Evolutionary conservation across 169 alveolate genomes (phyloP).

Genomic region (Eimeria necatrix): DNA sequence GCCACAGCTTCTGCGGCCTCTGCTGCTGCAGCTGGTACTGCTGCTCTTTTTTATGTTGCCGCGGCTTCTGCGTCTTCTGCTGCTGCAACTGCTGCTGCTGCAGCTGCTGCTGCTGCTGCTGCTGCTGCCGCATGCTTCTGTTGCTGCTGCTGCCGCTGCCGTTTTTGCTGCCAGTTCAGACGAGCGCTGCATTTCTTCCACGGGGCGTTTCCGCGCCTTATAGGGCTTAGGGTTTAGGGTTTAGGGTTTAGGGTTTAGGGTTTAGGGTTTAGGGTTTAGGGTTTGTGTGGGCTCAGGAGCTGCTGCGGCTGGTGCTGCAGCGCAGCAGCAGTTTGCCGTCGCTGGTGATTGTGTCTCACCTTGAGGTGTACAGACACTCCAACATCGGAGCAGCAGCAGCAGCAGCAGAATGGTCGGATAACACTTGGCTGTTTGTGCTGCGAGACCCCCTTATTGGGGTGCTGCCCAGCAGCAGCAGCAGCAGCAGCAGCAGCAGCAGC

Average conservation of each 20-base stretch:
- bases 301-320: slow-evolving; percentile 47
- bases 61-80: background rate
- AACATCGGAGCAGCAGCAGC: background rate
- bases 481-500: slow-evolving; percentile 56
- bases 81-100: background rate
- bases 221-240: background rate
- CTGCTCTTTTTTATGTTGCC: background rate
- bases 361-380: slow-evolving; percentile 20
- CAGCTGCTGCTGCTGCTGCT: background rate
- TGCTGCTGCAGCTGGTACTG: background rate
- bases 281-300: slow-evolving; percentile 21
- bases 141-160: background rate
- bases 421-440: slow-evolving; percentile 56
- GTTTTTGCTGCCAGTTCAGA: background rate
- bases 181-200: too few species aligned
- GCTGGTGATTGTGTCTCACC: background rate
- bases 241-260: slow-evolving; percentile 16
- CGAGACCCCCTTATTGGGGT: slow-evolving; percentile 31
- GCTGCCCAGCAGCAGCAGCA: slow-evolving; percentile 13
- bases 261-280: slow-evolving; percentile 38
- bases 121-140: background rate
- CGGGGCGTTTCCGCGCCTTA: background rate
- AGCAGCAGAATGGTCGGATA: slow-evolving; percentile 9
- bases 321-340: slow-evolving; percentile 46
- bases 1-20: background rate